Base-by-base conservation (phyloP, 1,284 basidiomycete species). In the Pholiota adiposa region DNA sequence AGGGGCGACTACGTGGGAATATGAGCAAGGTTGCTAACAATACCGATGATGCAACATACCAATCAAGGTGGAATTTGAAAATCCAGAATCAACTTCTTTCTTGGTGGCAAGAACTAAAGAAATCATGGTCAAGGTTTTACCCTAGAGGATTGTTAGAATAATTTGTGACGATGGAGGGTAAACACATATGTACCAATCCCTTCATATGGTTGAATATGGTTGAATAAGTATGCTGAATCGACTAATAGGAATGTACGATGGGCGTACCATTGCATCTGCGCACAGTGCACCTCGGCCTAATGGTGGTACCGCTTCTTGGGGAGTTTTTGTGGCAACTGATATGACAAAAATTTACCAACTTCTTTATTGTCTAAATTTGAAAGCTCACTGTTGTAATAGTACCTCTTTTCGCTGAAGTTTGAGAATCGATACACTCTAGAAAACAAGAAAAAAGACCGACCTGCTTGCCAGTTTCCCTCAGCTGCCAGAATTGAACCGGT, bases 401-500 rank as follows among this genome's bases (percentile, higher is more conserved):
- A 87, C 1, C 75, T 53, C 87, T 88, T 25, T 23, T n/a, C n/a
- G n/a, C 7, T 50, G 31, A 33, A 33, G 5, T 33, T 33, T 33
- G 31, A 6, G 6, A 33, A 33, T n/a, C n/a, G n/a, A n/a, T n/a
- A n/a, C n/a, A n/a, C n/a, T n/a, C n/a, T n/a, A n/a, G n/a, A n/a
- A n/a, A n/a, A n/a, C n/a, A n/a, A n/a, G n/a, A n/a, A n/a, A n/a
- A n/a, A n/a, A 6, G 5, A 33, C 31, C 31, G 31, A 86, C 87
- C 77, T 85, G 86, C 19, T 73, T 70, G 0, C 78, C 79, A 31
- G 73, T 78, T 67, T 84, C 86, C 66, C 79, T 83, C 21, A 86
- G 74, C 66, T 90, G 84, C 94, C 94, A 97, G 68, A 97, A 94
- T 73, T 96, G 94, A 0, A 94, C 89, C 0, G 93, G 89, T 21